Base-by-base conservation (phyloP, 768 basidiomycete genomes). In the Neoboletus magnificus region DNA sequence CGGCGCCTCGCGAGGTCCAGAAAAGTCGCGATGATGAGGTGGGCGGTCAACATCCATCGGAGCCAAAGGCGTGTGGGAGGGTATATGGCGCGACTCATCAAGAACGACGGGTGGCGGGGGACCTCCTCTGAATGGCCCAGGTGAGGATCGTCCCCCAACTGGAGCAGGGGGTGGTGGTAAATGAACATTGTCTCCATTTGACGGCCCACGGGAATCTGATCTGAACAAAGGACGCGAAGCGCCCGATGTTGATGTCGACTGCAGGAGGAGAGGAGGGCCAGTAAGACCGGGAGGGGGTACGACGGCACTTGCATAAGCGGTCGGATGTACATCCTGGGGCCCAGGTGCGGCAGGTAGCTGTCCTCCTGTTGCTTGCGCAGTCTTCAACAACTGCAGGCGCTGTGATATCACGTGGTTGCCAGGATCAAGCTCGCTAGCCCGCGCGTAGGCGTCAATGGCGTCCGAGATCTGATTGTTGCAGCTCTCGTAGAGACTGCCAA, bases 381-480 rank as follows among this genome's bases (percentile, higher is more conserved):
- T 88, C 74, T 85, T 87, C 54, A 98, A 72, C 10, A 97, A 71
- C 62, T 83, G 79, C 18, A 98, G 74, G 1, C 95, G 83, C 58
- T 89, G 86, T 29, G 88, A 84, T 71, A 98, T 95, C 29, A 87
- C 82, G 41, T 77, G 74, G 66, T 98, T 98, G 54, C 71, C 74
- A 0, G 95, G 93, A 68, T 98, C 97, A 44, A 98, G 85, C 70
- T 98, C 95, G 55, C 87, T 86, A 1, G 96, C 97, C 35, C 96
- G 84, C 12, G 92, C 91, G 66, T 99, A 99, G 2, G 97, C 97
- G 63, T 99, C 96, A 68, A 98, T 98, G 30, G 97, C 97, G 70
- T 99, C 97, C 36, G 89, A 89, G 68, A 98, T 93, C 73, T 99
- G 97, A 67, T 98, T 98, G 76, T 98, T 98, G 79, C 96, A 99